Base-by-base conservation (phyloP, 352 stramenopile genomes). In the Phytophthora niederhauseri region DNA sequence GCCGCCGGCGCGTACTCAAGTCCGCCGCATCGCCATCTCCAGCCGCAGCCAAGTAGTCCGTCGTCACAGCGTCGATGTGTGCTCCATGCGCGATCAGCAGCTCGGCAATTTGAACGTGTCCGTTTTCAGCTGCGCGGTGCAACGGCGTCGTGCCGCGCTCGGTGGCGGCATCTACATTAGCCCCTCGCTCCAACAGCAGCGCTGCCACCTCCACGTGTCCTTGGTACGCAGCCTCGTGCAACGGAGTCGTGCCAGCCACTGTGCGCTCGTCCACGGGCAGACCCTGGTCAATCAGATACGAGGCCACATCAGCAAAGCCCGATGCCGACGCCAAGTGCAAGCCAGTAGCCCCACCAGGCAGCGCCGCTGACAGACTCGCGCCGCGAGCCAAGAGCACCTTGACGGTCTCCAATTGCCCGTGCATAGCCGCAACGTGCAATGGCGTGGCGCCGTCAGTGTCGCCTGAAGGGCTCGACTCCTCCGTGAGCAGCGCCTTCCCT, bases 321-420 rank as follows among this genome's bases (percentile, higher is more conserved):
- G 68, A 76, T 0, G 73, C 73, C 12, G 79, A 82, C 15, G 82
- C 82, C 17, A 91, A 75, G 59, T 91, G 82, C 58, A 91, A 63
- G 22, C 73, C 78, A 4, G 76, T 83, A 20, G 68, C 71, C 8
- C 76, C 76, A 19, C 78, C 77, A 2, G 80, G 80, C 28, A 89
- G 70, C 11, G 66, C 76, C 34, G 78, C 81, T 9, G 73, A 61
- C 24, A 85, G 49, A 68, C 83, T 77, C 12, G 82, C 82, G 1
- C 78, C 78, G 15, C 77, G 75, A 51, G 69, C 48, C 24, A 85
- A 30, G 26, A 91, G 66, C 59, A 83, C 66, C 54, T 78, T 73
- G 45, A 89, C 75, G 24, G 80, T 85, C 65, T 89, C 78, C 24
- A 87, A 64, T 63, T 91, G 82, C 14, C 81, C 82, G 66, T 90